phyloP scores from a whole-genome alignment of 2,329 filamentous ascomycete genomes.

The Penicillium nordicum region DNA sequence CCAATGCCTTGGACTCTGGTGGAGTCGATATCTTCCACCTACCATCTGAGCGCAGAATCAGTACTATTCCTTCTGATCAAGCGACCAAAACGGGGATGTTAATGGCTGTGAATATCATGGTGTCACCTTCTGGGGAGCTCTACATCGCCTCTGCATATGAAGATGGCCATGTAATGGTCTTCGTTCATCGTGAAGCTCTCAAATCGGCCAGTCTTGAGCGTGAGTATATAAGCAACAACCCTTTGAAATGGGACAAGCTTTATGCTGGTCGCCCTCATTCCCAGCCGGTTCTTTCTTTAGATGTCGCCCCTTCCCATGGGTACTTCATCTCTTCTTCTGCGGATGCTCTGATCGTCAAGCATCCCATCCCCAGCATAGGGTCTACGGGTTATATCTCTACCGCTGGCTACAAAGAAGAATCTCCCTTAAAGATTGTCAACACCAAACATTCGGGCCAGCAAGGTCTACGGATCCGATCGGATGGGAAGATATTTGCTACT shows the following conservation, averaged over 20 bases:
- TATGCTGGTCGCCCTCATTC: constrained; percentile 68
- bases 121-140: constrained; percentile 47
- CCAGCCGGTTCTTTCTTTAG: constrained; percentile 77
- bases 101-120: constrained; percentile 71
- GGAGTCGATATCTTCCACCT: constrained; percentile 81
- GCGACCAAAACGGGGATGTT: constrained; percentile 64
- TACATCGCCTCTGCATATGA: constrained; percentile 78
- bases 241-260: constrained; percentile 50
- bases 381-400: constrained; percentile 4
- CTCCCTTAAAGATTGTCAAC: constrained; percentile 61
- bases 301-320: constrained; percentile 48
- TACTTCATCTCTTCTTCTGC: constrained; percentile 78
- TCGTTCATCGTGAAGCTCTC: constrained; percentile 48
- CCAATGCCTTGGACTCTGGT: constrained; percentile 71
- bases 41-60: constrained; percentile 68
- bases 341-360: constrained; percentile 74
- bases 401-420: constrained; percentile 18
- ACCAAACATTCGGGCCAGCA: constrained; percentile 93
- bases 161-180: constrained; percentile 70
- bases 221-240: constrained; percentile 14
- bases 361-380: constrained; percentile 55
- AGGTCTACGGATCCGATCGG: constrained; percentile 69
- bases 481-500: constrained; percentile 80
- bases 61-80: constrained; percentile 52
- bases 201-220: constrained; percentile 32